Base-by-base conservation (phyloP, 2,329 filamentous ascomycete species). In the Piedraia hortae region DNA sequence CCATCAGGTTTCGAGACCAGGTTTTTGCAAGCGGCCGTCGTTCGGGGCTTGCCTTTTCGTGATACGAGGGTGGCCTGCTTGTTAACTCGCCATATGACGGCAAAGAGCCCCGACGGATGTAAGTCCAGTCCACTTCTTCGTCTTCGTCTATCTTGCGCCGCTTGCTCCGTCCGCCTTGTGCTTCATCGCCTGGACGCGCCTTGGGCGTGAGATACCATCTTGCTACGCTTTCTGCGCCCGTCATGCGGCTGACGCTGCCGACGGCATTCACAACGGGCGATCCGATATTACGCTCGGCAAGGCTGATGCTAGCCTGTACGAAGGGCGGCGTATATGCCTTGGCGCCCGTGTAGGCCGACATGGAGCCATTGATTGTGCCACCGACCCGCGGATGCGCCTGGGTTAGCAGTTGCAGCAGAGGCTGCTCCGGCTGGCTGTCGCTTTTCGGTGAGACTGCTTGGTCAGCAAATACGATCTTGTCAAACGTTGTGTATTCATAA, bases 291-390 rank as follows among this genome's bases (percentile, higher is more conserved):
- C 74, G 69, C 44, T 93, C 82, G 10, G 91, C 67, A 35, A 88
- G 77, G 42, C 90, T 77, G 21, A 75, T 82, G 28, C 78, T 64
- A n/a, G 73, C 72, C 43, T 74, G 48, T n/a, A 56, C 78, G 40
- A 91, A 75, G 2, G 72, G 62, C 0, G 82, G 78, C 1, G 77
- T 88, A 37, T 82, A 88, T 33, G 80, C 75, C 46, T 93, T 91
- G 6, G 74, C 78, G 3, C 61, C 68, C 13, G 71, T 69, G 42
- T 93, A 93, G 1, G 74, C 75, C 1, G 72, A 77, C 5, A 82
- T 60, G 0, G 78, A 82, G 23, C 69, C 67, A 32, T 74, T 75
- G 19, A 43, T 42, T 0, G 78, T 77, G 13, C 65, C 75, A 6
- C 74, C 77, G 9, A 91, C 59, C 28, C 88, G 54, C 1, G 82